Conservation (phyloP, 768 basidiomycete species). For the Brasilioporus rufonigricans region DNA sequence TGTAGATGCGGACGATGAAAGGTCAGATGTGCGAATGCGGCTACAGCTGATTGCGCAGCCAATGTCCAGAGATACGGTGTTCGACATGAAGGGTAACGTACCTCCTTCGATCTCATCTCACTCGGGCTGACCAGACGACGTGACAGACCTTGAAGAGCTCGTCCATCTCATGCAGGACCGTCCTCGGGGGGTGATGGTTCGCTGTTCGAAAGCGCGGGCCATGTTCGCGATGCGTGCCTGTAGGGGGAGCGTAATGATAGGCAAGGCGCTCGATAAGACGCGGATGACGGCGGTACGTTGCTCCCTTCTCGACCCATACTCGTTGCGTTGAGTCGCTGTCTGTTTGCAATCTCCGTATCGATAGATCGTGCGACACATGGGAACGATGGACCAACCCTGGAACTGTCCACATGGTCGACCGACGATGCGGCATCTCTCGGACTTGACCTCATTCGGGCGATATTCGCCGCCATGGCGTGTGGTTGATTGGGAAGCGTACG, state of each 20-base stretch:
- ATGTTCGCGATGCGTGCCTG: constrained; percentile 99
- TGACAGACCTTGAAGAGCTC: constrained; percentile 86
- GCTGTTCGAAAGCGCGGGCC: constrained; percentile 87
- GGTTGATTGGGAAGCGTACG: constrained; percentile 39
- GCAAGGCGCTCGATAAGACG: constrained; percentile 68
- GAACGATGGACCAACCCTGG: constrained; percentile 83
- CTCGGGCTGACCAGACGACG: background rate
- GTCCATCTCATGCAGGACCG: constrained; percentile 80
- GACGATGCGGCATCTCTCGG: constrained; percentile 75
- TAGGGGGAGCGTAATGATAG: constrained; percentile 95
- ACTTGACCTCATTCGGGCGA: constrained; percentile 38
- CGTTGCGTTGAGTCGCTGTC: background rate
- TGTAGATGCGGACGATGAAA: background rate
- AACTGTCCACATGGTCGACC: constrained; percentile 86
- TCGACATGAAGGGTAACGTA: constrained; percentile 76
- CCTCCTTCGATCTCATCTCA: background rate
- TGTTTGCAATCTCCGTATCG: background rate
- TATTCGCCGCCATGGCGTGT: constrained; percentile 9
- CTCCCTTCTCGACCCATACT: background rate
- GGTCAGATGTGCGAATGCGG: constrained; percentile 22
- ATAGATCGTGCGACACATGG: constrained; percentile 79
- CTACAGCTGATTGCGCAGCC: constrained; percentile 80
- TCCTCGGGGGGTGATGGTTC: constrained; percentile 77
- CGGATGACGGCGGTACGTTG: constrained; percentile 75
- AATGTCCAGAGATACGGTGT: constrained; percentile 86